A percentile compares a stretch with the other conserved stretches of the same genome.
Conservation (phyloP, 208 protist species). For the Endotrypanum monterogeii region DNA sequence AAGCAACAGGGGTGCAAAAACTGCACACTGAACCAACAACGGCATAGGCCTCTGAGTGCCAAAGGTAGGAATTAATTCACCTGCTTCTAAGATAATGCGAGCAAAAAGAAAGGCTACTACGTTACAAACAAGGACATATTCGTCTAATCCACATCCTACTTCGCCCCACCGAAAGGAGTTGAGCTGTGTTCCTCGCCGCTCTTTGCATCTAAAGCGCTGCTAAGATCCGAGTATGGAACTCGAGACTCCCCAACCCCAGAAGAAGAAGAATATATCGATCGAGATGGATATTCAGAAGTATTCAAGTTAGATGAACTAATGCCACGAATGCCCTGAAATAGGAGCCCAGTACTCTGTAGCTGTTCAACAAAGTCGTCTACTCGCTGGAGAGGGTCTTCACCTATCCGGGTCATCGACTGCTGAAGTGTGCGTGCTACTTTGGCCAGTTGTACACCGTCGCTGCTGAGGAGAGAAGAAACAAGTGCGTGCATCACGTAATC, state of each 20-base stretch:
- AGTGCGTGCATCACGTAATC: conserved; percentile 41
- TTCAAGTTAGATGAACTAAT: neutral
- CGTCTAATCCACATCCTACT: neutral
- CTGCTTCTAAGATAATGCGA: neutral
- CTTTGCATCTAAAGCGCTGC: conserved; percentile 16
- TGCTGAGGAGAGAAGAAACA: conserved; percentile 36
- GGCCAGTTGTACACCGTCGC: conserved; percentile 36
- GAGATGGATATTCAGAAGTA: neutral
- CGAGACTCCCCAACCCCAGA: neutral
- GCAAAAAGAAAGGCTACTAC: neutral
- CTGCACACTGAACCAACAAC: neutral
- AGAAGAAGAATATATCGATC: conserved; percentile 7
- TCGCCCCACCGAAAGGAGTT: conserved; percentile 20
- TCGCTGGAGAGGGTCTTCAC: conserved; percentile 34
- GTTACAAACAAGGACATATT: neutral
- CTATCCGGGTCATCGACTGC: conserved; percentile 28
- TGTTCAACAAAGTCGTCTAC: conserved; percentile 68
- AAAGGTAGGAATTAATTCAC: neutral
- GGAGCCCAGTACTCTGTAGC: conserved; percentile 22
- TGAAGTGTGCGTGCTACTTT: conserved; percentile 47
- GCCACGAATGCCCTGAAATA: conserved; percentile 14
- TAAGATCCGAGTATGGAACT: conserved; percentile 15
- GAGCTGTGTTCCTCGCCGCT: conserved; percentile 30
- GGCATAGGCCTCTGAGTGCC: neutral
- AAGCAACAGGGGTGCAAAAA: neutral